Percentiles rank a stretch among this genome's conserved stretches.
These are phyloP conservation scores for Vanrija sp. DNA, from an alignment of 1,284 basidiomycete species.

Conservation along the genomic window DNA sequence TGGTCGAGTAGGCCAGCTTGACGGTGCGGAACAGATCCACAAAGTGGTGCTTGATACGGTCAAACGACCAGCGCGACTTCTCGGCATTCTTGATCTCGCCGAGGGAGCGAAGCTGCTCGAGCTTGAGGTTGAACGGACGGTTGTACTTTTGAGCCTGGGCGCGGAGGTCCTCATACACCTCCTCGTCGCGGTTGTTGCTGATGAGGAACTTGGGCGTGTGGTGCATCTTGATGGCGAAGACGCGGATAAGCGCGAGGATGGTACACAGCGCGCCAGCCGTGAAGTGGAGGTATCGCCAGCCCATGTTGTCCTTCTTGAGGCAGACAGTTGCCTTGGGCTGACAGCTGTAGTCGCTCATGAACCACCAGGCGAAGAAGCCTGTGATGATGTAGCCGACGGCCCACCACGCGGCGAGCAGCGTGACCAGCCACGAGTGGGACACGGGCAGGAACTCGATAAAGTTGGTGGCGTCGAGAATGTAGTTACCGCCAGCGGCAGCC, in stretches of 20 bases:
- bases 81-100: too few relatives aligned
- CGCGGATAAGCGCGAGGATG: conserved; percentile 44
- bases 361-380: conserved; percentile 54
- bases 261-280: conserved; percentile 54
- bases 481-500: conserved; percentile 60
- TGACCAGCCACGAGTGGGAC: conserved; percentile 57
- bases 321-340: conserved; percentile 5
- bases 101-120: too few relatives aligned
- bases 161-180: conserved; percentile 36
- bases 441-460: conserved; percentile 59
- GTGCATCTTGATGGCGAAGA: conserved; percentile 51
- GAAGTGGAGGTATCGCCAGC: conserved; percentile 56
- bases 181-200: conserved; percentile 58
- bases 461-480: conserved; percentile 58
- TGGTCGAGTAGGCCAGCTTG: conserved; percentile 56
- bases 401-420: conserved; percentile 62
- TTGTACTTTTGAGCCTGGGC: too few relatives aligned
- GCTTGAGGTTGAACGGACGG: too few relatives aligned
- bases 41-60: conserved; percentile 40
- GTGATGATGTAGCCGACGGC: conserved; percentile 53
- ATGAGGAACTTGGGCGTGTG: conserved; percentile 56
- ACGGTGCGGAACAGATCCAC: conserved; percentile 56
- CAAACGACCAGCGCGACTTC: too few relatives aligned
- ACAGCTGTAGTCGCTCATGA: conserved; percentile 53
- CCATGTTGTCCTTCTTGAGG: conserved; percentile 29